These are phyloP conservation scores for Urtica urens DNA, from an alignment of 306 rosid genomes.

Conservation along the genomic window DNA sequence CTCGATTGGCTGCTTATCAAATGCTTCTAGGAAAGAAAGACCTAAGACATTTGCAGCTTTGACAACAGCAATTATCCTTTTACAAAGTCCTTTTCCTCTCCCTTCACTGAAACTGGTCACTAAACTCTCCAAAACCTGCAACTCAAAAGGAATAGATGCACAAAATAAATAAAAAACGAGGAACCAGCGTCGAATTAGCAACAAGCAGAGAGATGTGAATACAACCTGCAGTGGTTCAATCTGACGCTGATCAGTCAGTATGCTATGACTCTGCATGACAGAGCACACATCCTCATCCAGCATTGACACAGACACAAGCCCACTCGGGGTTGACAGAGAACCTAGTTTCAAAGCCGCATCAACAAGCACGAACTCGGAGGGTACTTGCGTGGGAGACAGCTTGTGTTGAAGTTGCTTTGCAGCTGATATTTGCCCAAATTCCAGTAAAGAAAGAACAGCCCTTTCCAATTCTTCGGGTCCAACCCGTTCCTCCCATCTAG, in stretches of 20 bases:
- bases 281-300: slow-evolving; percentile 69
- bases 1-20: slow-evolving; percentile 80
- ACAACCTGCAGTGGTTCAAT: slow-evolving; percentile 68
- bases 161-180: slow-evolving; percentile 1
- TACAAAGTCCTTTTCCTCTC: slow-evolving; percentile 75
- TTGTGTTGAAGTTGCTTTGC: slow-evolving; percentile 88
- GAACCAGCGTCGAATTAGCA: not conserved
- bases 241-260: slow-evolving; percentile 33
- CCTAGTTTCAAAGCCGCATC: slow-evolving; percentile 86
- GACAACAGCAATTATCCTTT: slow-evolving; percentile 72
- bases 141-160: slow-evolving; percentile 12
- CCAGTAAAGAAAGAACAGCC: slow-evolving; percentile 90
- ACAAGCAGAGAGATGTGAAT: slow-evolving; percentile 11
- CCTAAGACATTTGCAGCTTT: slow-evolving; percentile 85
- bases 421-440: slow-evolving; percentile 86
- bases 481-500: slow-evolving; percentile 94
- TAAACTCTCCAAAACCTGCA: slow-evolving; percentile 71
- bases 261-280: slow-evolving; percentile 36
- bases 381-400: slow-evolving; percentile 71
- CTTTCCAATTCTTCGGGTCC: slow-evolving; percentile 84
- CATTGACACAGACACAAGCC: slow-evolving; percentile 37
- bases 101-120: slow-evolving; percentile 67
- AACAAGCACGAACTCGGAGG: slow-evolving; percentile 69
- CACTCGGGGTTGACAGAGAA: slow-evolving; percentile 50
- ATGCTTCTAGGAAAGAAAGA: slow-evolving; percentile 74